A percentile compares a stretch with the other conserved stretches of the same genome.
Conservation (phyloP, 202 grass and related monocot genomes). For the Setaria italica region DNA sequence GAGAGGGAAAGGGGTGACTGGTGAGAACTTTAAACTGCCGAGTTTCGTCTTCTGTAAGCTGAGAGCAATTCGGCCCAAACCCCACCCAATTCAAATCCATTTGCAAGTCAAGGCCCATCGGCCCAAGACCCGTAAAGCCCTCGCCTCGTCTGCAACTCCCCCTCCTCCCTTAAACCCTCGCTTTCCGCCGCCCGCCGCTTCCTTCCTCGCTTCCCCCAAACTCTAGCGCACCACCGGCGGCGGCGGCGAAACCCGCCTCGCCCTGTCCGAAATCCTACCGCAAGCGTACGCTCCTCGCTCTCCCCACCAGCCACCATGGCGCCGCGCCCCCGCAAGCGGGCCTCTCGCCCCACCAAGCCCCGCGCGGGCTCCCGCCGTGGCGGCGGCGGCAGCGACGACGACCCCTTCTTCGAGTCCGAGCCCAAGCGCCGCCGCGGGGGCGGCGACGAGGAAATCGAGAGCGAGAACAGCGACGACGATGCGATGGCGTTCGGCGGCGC, state of each 20-base stretch:
- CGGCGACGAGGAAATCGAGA: conserved; percentile 66
- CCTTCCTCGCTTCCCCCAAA: background rate
- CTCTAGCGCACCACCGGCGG: conserved; percentile 8
- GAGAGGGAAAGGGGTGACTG: too few species aligned
- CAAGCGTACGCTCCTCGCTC: background rate
- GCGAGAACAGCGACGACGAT: conserved; percentile 68
- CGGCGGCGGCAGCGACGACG: conserved; percentile 40
- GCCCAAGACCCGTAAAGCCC: conserved; percentile 27
- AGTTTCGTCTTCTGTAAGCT: background rate
- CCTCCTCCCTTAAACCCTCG: conserved; percentile 42
- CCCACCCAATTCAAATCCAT: background rate
- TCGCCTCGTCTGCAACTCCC: conserved; percentile 11
- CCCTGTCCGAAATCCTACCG: background rate
- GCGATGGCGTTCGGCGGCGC: conserved; percentile 12
- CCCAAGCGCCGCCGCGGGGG: conserved; percentile 52
- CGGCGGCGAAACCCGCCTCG: background rate
- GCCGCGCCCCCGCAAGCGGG: conserved; percentile 43
- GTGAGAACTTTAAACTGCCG: too few species aligned
- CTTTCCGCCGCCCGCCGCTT: conserved; percentile 22
- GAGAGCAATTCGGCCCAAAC: background rate
- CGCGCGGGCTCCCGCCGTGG: conserved; percentile 19
- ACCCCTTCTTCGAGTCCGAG: conserved; percentile 84
- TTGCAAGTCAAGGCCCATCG: background rate
- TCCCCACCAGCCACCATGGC: conserved; percentile 16
- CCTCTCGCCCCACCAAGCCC: conserved; percentile 44